A percentile compares a stretch with the other conserved stretches of the same genome.
Evolutionary conservation across 305 asterid species (phyloP).

Genomic region (Rubia tinctorum): DNA sequence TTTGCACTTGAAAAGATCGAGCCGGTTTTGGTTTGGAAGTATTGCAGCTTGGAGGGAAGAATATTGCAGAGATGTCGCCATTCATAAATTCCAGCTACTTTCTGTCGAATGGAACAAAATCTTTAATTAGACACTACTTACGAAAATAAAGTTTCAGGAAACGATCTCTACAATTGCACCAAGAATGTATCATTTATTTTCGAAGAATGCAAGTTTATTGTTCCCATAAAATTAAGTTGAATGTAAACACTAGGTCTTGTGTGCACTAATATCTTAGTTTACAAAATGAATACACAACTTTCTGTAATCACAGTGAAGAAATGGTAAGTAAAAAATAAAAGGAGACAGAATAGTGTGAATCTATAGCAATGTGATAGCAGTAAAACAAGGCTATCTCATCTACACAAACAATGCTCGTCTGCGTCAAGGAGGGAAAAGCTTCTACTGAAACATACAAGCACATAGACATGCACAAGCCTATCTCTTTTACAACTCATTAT

Average conservation of each 20-base stretch:
- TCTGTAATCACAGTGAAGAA: neutral
- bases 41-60: neutral
- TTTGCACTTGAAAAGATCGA: slow-evolving; percentile 13
- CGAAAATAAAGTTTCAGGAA: neutral
- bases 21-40: neutral
- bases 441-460: neutral
- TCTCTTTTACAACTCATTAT: neutral
- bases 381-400: neutral
- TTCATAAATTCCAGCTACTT: neutral
- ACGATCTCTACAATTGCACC: neutral
- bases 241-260: no score
- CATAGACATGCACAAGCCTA: neutral
- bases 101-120: neutral
- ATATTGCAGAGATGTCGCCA: neutral
- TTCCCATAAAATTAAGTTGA: no score
- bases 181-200: neutral
- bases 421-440: neutral
- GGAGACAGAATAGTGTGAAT: neutral
- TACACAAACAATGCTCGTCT: neutral
- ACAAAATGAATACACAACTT: neutral
- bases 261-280: neutral
- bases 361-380: neutral
- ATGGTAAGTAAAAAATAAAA: neutral
- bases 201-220: neutral
- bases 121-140: neutral